Percentiles rank a stretch among this genome's conserved stretches.
Evolutionary conservation across 208 protist genomes (phyloP).

Genomic region (Wallacemonas sp.): DNA sequence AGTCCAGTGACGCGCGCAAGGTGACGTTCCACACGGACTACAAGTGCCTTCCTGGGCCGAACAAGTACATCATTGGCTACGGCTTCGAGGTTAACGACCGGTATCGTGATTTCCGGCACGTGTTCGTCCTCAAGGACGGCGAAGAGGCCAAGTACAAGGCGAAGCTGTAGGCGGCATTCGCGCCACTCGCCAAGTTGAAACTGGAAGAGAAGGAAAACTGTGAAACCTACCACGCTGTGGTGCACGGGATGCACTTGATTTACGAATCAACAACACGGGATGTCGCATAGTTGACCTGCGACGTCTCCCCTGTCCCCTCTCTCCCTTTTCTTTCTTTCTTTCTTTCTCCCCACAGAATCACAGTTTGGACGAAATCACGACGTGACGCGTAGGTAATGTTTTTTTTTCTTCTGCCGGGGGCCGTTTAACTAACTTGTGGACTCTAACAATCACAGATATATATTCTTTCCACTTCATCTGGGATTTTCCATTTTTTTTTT

Average conservation of each 20-base stretch:
- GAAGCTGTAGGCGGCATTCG: conserved; percentile 60
- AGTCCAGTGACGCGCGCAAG: conserved; percentile 59
- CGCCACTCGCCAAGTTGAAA: no score
- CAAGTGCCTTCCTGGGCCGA: conserved; percentile 58
- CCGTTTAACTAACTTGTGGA: not conserved
- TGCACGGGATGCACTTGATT: no score
- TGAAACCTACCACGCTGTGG: no score
- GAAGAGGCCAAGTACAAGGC: conserved; percentile 58
- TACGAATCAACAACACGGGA: not conserved
- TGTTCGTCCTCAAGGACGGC: conserved; percentile 72
- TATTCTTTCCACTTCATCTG: not conserved
- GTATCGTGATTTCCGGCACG: conserved; percentile 78
- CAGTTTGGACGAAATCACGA: no score
- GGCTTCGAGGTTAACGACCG: conserved; percentile 92
- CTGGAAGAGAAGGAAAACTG: no score
- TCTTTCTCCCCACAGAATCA: conserved; percentile 14
- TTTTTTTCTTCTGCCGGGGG: no score
- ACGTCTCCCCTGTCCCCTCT: not conserved
- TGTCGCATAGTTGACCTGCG: conserved; percentile 19
- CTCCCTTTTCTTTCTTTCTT: conserved; percentile 21
- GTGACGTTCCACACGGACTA: conserved; percentile 59
- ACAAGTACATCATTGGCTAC: conserved; percentile 91
- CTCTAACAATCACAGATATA: not conserved
- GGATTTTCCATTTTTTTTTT: conserved; percentile 13
- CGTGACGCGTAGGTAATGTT: no score